These are phyloP conservation scores for Colletotrichum cuscutae DNA, from an alignment of 2,329 filamentous ascomycete species.

Conservation along the genomic window DNA sequence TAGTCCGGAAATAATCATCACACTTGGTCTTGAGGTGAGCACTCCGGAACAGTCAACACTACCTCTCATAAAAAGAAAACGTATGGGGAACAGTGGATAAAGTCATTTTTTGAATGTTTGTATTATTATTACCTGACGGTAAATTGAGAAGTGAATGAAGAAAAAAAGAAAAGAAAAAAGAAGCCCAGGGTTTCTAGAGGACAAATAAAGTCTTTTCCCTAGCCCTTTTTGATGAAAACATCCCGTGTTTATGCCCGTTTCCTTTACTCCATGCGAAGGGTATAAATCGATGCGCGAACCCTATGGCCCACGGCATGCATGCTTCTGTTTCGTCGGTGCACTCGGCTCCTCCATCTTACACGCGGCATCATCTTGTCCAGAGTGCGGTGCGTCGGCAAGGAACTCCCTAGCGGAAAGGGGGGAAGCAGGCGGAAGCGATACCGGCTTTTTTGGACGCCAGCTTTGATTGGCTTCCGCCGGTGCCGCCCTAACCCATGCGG, in stretches of 20 bases:
- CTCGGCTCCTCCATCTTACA: slow-evolving; percentile 21
- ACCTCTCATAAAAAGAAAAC: neutral
- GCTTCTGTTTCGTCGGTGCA: slow-evolving; percentile 9
- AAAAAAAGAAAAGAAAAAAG: neutral
- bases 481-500: neutral
- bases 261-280: slow-evolving; percentile 34
- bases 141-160: slow-evolving; percentile 9
- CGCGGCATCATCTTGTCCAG: neutral
- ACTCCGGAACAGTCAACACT: no score
- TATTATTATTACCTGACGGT: slow-evolving; percentile 23
- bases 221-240: neutral
- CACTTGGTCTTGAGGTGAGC: neutral
- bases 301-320: slow-evolving; percentile 10
- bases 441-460: neutral
- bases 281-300: slow-evolving; percentile 28
- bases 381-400: neutral
- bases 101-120: neutral
- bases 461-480: slow-evolving; percentile 10
- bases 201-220: slow-evolving; percentile 1
- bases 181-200: slow-evolving; percentile 6
- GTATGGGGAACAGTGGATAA: neutral
- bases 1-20: neutral
- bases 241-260: slow-evolving; percentile 29
- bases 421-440: neutral
- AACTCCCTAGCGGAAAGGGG: neutral